These are phyloP conservation scores for Harrya chromipes DNA, from an alignment of 768 basidiomycete genomes.

Conservation along the genomic window DNA sequence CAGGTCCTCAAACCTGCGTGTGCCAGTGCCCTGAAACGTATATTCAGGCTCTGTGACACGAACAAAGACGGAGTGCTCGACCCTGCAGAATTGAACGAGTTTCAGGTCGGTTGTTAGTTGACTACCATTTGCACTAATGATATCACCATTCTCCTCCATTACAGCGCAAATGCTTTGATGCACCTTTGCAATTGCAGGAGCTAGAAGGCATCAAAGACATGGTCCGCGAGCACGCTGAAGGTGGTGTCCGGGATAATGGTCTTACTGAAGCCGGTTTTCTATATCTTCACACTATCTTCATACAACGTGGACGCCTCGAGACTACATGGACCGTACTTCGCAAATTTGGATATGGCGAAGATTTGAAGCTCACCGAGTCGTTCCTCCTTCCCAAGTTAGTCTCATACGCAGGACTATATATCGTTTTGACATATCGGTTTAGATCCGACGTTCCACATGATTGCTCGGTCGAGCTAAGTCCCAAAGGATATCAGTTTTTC, in stretches of 20 bases:
- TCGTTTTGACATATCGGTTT: constrained; percentile 12
- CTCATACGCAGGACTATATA: not conserved
- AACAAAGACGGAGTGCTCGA: constrained; percentile 95
- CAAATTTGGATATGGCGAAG: constrained; percentile 95
- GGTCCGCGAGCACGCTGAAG: constrained; percentile 76
- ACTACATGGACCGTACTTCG: constrained; percentile 97
- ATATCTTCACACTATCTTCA: constrained; percentile 94
- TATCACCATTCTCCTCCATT: not conserved
- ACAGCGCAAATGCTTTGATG: constrained; percentile 92
- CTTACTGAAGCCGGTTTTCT: constrained; percentile 92
- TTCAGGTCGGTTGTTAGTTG: constrained; percentile 69
- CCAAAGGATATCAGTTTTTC: constrained; percentile 94
- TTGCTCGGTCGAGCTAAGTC: constrained; percentile 93
- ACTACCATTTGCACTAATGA: not conserved
- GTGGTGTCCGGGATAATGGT: constrained; percentile 72
- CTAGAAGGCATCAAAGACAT: constrained; percentile 95
- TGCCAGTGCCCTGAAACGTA: constrained; percentile 79
- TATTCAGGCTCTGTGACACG: constrained; percentile 94
- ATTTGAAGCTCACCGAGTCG: constrained; percentile 81
- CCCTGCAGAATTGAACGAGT: constrained; percentile 89
- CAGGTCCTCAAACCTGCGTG: constrained; percentile 93
- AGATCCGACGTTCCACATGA: constrained; percentile 94
- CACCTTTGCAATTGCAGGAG: constrained; percentile 88
- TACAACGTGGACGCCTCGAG: constrained; percentile 91
- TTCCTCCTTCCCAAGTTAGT: constrained; percentile 88